phyloP scores from a whole-genome alignment of 768 basidiomycete species.

The Lactarius sanguifluus region DNA sequence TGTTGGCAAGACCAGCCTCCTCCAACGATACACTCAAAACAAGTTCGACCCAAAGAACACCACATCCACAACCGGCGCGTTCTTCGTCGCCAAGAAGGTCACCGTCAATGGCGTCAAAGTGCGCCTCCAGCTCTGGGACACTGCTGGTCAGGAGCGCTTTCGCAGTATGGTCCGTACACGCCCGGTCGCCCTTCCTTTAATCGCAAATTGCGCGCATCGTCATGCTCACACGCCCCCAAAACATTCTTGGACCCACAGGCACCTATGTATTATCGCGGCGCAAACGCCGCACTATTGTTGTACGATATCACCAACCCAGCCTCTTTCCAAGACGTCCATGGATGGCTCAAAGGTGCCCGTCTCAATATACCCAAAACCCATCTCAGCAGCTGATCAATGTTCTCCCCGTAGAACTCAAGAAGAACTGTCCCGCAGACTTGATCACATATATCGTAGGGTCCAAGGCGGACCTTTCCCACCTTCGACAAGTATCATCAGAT shows the following conservation, averaged over 20 bases:
- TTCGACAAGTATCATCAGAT: constrained; percentile 78
- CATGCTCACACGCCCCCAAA: constrained; percentile 21
- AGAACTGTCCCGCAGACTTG: constrained; percentile 83
- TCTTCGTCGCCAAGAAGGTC: constrained; percentile 93
- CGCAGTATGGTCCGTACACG: constrained; percentile 70
- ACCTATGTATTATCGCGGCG: constrained; percentile 96
- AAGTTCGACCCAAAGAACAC: constrained; percentile 87
- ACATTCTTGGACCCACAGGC: constrained; percentile 50
- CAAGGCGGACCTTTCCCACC: constrained; percentile 76
- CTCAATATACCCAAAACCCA: constrained; percentile 1
- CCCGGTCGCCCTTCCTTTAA: constrained; percentile 14
- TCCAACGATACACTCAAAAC: constrained; percentile 88
- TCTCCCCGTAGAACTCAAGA: constrained; percentile 68
- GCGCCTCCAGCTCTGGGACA: constrained; percentile 87
- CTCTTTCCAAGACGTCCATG: constrained; percentile 86
- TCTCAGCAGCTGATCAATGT: constrained; percentile 16
- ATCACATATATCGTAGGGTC: constrained; percentile 95
- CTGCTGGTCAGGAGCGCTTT: constrained; percentile 92
- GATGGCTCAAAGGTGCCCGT: constrained; percentile 79
- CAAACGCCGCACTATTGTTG: constrained; percentile 89
- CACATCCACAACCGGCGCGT: constrained; percentile 88
- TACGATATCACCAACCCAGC: constrained; percentile 93
- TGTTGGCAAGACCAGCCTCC: constrained; percentile 90
- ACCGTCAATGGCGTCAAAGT: constrained; percentile 83
- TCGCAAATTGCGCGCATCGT: constrained; percentile 25